Conservation (phyloP, 495 filamentous ascomycete genomes). For the Astrothelium subdiscretum region DNA sequence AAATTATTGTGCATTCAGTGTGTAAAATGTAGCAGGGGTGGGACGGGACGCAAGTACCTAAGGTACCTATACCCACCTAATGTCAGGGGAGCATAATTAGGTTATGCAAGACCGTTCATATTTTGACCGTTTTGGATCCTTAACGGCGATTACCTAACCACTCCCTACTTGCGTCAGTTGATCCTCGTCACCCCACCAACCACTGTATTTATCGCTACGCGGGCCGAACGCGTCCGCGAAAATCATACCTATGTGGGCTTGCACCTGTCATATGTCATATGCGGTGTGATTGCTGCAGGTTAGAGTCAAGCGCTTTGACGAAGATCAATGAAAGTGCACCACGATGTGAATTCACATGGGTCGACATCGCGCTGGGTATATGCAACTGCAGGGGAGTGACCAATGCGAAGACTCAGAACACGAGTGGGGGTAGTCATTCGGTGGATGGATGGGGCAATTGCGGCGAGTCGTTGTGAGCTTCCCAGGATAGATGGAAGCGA, state of each 20-base stretch:
- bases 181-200: background rate
- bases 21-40: no score
- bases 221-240: background rate
- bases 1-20: no score
- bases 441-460: background rate
- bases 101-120: background rate
- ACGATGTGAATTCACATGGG: background rate
- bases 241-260: no score
- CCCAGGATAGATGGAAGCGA: background rate
- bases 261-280: no score
- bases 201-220: background rate
- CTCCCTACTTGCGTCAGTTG: no score
- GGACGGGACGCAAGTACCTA: no score
- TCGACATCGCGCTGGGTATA: background rate
- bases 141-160: background rate
- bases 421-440: background rate
- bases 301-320: background rate
- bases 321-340: background rate
- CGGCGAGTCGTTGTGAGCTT: background rate
- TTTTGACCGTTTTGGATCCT: background rate
- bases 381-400: background rate
- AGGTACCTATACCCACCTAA: no score
- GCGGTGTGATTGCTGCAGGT: slow-evolving; percentile 1
- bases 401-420: background rate
- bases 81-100: no score